Percentiles rank a stretch among this genome's conserved stretches.
Conservation (phyloP, 768 basidiomycete genomes). For the Harrya chromipes region DNA sequence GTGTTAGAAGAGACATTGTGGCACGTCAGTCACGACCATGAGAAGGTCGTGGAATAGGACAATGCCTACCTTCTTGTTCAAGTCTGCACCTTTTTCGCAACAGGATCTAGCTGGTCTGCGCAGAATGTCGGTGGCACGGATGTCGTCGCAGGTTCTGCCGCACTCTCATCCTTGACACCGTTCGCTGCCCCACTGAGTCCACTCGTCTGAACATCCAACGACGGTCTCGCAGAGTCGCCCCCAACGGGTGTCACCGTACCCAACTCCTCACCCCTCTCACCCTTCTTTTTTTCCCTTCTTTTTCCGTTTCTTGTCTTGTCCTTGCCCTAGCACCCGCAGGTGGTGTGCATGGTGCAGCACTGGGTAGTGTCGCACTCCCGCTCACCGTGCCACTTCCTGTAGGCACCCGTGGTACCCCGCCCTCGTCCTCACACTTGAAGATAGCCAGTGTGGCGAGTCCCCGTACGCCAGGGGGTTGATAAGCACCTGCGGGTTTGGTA, state of each 20-base stretch:
- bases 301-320: constrained; percentile 43
- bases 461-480: constrained; percentile 90
- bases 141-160: constrained; percentile 1
- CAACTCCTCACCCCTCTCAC: constrained; percentile 31
- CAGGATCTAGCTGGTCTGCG: constrained; percentile 65
- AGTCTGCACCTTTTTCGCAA: constrained; percentile 88
- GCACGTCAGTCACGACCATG: constrained; percentile 5
- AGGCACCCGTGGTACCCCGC: constrained; percentile 56
- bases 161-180: constrained; percentile 12
- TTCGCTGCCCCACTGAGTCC: constrained; percentile 18
- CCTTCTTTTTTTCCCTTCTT: constrained; percentile 59
- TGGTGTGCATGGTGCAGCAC: constrained; percentile 62
- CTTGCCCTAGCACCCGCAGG: constrained; percentile 34
- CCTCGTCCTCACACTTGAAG: constrained; percentile 94
- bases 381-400: constrained; percentile 28
- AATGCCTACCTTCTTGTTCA: constrained; percentile 83
- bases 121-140: constrained; percentile 54
- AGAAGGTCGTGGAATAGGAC: background rate
- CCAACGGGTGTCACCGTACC: constrained; percentile 30
- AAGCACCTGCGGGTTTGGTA: constrained; percentile 78
- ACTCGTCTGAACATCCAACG: constrained; percentile 37
- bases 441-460: constrained; percentile 84
- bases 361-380: constrained; percentile 72
- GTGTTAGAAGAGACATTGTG: background rate
- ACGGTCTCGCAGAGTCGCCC: constrained; percentile 27